phyloP scores from a whole-genome alignment of 2,329 filamentous ascomycete species.

The Didymella keratinophila region DNA sequence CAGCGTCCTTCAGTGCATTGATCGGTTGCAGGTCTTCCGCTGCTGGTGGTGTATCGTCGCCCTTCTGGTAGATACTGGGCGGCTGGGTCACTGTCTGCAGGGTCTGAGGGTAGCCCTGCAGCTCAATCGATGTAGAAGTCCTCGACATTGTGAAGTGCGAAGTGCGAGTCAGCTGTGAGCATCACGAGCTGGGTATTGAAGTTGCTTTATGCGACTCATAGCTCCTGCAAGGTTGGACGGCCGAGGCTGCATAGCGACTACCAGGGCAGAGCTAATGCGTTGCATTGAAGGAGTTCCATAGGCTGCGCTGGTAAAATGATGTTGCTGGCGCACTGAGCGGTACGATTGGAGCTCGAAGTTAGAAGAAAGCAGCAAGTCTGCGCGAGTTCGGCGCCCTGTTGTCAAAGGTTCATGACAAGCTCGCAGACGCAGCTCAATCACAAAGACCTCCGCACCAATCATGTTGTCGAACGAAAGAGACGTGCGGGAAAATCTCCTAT shows the following conservation, averaged over 20 bases:
- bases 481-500: conserved; percentile 5
- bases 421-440: background rate
- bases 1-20: conserved; percentile 20
- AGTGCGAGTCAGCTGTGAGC: background rate
- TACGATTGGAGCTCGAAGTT: conserved; percentile 3
- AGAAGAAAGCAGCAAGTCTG: conserved; percentile 9
- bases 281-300: background rate
- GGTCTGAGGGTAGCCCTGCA: conserved; percentile 26
- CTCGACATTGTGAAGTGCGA: conserved; percentile 32
- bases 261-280: background rate
- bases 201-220: background rate
- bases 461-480: background rate
- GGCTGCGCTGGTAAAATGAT: conserved; percentile 5
- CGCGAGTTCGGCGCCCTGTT: conserved; percentile 4
- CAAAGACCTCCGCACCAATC: conserved; percentile 4
- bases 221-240: background rate
- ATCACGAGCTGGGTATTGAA: background rate
- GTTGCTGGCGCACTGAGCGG: background rate
- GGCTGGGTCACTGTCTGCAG: conserved; percentile 25
- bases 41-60: conserved; percentile 14
- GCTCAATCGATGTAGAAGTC: conserved; percentile 38
- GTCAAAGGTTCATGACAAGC: conserved; percentile 3
- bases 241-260: background rate
- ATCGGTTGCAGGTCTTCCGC: conserved; percentile 26
- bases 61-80: conserved; percentile 24